Evolutionary conservation across 179 eudicot genomes (phyloP), one percentile per base, ranked within the genome.

Genomic region (Heliamphora ciliata): DNA sequence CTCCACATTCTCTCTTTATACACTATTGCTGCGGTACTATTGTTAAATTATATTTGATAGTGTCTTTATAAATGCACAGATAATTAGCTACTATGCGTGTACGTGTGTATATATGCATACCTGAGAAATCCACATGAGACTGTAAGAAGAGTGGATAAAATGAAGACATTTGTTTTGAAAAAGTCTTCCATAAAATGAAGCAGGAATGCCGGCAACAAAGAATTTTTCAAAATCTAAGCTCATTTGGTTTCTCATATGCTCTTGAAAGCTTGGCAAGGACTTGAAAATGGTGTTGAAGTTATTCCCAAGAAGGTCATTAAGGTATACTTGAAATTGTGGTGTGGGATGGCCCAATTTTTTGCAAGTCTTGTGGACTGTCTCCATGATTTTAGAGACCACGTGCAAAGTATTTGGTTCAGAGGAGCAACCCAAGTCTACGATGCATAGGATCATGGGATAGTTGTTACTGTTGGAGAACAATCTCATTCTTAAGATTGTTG

Each of bases 41-140:
- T 31, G 40, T 1, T 0, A 0, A 0, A 31, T 31, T 1, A 31
- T 31, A 31, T 31, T 31, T 31, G 40, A 31, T 31, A 31, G 40
- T 31, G 40, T 1, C 1, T 31, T 31, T 31, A 31, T 31, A 31
- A 0, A 31, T 31, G 40, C 40, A 0, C 1, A 31, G 1, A 31
- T 1, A 31, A 31, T 31, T 31, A 0, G 1, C 40, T 31, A 31
- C 24, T 21, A 21, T 21, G 24, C 24, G 24, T 21, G 40, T 31
- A 31, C 1, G 40, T 31, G 40, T 0, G 1, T 31, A 31, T 31
- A 31, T 31, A 31, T 31, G 1, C 1, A 31, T 65, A 88, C 97
- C 89, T 92, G 83, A 50, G 97, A 92, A 11, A 92, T 94, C 94
- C 93, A 91, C 76, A 82, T 79, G 71, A 92, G 90, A 80, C 97